Evolutionary conservation across 257 asterid species (phyloP).

Genomic region (Pogostemon cablin): DNA sequence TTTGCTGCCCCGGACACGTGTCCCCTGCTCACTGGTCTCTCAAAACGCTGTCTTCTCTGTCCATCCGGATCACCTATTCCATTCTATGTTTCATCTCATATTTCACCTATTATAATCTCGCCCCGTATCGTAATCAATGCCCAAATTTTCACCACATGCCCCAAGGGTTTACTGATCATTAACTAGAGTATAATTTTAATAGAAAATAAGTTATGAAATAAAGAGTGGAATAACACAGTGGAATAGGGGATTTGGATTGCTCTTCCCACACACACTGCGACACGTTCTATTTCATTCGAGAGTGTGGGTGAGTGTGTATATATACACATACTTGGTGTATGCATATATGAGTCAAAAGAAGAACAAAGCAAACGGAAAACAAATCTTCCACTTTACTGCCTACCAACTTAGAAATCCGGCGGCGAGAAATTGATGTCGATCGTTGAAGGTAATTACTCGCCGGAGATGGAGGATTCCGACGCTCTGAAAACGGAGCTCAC

Average conservation of each 20-base stretch:
- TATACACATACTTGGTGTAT: not conserved
- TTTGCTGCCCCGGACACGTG: slow-evolving; percentile 31
- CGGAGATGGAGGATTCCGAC: slow-evolving; percentile 43
- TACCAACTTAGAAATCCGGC: slow-evolving; percentile 15
- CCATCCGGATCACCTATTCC: too few relatives aligned
- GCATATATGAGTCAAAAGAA: not conserved
- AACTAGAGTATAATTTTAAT: too few relatives aligned
- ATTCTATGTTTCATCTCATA: too few relatives aligned
- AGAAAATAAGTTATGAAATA: too few relatives aligned
- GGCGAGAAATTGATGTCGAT: slow-evolving; percentile 28
- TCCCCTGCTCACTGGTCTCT: slow-evolving; percentile 19
- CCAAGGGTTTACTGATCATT: too few relatives aligned
- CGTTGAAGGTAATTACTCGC: slow-evolving; percentile 28
- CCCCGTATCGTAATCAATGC: too few relatives aligned
- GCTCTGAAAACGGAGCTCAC: slow-evolving; percentile 68
- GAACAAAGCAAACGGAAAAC: not conserved
- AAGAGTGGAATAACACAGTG: too few relatives aligned
- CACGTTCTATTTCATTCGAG: slow-evolving; percentile 11
- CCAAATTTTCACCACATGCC: too few relatives aligned
- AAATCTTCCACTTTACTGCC: slow-evolving; percentile 16
- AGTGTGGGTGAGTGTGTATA: too few relatives aligned
- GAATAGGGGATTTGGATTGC: too few relatives aligned
- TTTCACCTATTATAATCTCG: too few relatives aligned
- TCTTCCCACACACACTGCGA: too few relatives aligned
- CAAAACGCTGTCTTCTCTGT: not conserved